Evolutionary conservation across 257 asterid genomes (phyloP).

Genomic region (Salvia miltiorrhiza): DNA sequence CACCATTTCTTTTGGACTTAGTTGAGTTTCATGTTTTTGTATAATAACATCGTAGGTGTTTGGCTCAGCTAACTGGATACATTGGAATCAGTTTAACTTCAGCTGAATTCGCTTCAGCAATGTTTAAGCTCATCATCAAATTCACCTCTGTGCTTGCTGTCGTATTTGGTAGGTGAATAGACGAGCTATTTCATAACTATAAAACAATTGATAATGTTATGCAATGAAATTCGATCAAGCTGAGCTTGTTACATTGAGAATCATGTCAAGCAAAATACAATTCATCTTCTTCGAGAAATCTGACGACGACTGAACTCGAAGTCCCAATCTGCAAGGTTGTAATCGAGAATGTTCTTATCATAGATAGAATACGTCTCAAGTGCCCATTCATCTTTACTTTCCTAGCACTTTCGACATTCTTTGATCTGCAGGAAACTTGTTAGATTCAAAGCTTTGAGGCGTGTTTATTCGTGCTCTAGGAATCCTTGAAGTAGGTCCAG

Average conservation of each 20-base stretch:
- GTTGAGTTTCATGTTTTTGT: background rate
- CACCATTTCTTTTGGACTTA: too few relatives aligned
- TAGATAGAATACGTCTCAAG: too few relatives aligned
- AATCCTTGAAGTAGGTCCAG: conserved; percentile 90
- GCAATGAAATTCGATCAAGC: background rate
- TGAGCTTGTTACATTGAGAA: background rate
- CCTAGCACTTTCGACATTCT: background rate
- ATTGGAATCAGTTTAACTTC: conserved; percentile 71
- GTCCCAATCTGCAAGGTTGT: too few relatives aligned
- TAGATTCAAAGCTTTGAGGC: conserved; percentile 97
- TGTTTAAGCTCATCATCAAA: conserved; percentile 91
- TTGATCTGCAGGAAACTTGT: background rate
- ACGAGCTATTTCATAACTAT: background rate
- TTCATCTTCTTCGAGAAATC: background rate
- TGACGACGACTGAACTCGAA: too few relatives aligned
- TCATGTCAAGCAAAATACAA: background rate
- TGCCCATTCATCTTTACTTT: too few relatives aligned
- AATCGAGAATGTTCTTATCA: too few relatives aligned
- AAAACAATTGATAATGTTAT: background rate
- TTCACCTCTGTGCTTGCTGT: conserved; percentile 82
- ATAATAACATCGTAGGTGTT: conserved; percentile 42
- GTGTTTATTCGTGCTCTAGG: conserved; percentile 92
- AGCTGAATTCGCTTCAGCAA: conserved; percentile 85
- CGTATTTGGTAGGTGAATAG: conserved; percentile 62
- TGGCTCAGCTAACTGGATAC: conserved; percentile 85